Evolutionary conservation across 371 early-diverging fungal genomes (phyloP), one percentile per base, ranked within the genome.

Genomic region (Actinomucor elegans): DNA sequence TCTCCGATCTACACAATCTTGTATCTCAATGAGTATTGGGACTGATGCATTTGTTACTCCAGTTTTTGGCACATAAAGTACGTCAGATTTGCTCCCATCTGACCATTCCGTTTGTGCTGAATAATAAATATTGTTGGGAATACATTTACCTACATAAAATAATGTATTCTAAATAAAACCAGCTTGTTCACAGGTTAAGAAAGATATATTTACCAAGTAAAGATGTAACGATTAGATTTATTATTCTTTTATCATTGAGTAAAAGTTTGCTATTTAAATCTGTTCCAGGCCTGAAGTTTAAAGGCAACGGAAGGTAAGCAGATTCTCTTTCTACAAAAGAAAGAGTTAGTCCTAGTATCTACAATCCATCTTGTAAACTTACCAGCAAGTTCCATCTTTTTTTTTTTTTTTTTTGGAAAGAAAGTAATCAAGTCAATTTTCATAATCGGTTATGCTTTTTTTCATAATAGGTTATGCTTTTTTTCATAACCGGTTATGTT

Each of bases 41-140:
- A 34, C 48, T 17, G 42, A 38, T 33, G 24, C 37, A 57, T 29
- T 0, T 12, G 36, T 49, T 29, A 48, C 57, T 56, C 29, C 49
- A 56, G 12, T 56, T 31, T 33, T 55, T 49, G 50, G 57, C 44
- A 44, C 37, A 27, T 57, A 50, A 36, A 57, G 10, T 27, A 23
- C 36, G 31, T 50, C 57, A 36, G 57, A 57, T 57, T 38, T 44
- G 28, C n/a, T 57, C 36, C 50, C 45, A 57, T 44, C 57, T 29
- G 50, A 14, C 57, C 50, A 57, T 49, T 57, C 57, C 50, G 50
- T 36, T 18, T 43, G 44, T 0, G 11, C 44, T 28, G 57, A 45
- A 12, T 29, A 18, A 24, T 50, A 50, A 37, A 12, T 5, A 51
- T 45, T 57, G 33, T 50, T 45, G 18, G 45, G 33, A 36, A 50